Percentiles rank a stretch among this genome's conserved stretches.
Conservation (phyloP, 345 rosid genomes). For the Conringia planisiliqua region DNA sequence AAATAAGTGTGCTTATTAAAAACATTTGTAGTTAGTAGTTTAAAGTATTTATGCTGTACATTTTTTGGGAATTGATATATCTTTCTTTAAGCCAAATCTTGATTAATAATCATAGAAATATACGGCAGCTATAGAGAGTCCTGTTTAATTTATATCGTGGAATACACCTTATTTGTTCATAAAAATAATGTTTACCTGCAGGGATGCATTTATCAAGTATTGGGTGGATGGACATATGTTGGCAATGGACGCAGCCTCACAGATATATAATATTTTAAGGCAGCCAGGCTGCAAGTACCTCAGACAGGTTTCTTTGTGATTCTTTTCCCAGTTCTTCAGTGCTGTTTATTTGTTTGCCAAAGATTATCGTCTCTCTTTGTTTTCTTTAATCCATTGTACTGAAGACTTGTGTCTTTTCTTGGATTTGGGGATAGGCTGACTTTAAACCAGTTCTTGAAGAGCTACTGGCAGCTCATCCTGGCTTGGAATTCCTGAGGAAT, state of each 20-base stretch:
- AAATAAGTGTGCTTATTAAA: background rate
- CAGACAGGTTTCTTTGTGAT: conserved; percentile 55
- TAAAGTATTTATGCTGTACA: background rate
- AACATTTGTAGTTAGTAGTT: background rate
- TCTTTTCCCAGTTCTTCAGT: background rate
- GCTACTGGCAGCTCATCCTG: conserved; percentile 79
- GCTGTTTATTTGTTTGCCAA: background rate
- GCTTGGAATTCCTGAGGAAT: conserved; percentile 69
- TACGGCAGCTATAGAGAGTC: background rate
- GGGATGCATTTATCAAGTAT: conserved; percentile 69
- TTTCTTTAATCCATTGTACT: conserved; percentile 5
- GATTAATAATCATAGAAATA: background rate
- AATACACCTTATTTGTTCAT: conserved; percentile 4
- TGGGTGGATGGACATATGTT: conserved; percentile 77
- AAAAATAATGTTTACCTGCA: conserved; percentile 22
- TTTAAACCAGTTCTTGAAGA: conserved; percentile 82
- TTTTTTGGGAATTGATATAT: background rate
- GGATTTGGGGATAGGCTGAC: conserved; percentile 59
- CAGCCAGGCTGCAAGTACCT: conserved; percentile 66
- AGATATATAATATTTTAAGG: conserved; percentile 64
- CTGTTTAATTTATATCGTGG: background rate
- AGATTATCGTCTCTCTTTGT: background rate
- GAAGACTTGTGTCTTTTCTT: conserved; percentile 7
- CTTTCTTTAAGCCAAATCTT: background rate
- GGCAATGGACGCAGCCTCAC: conserved; percentile 62